These are phyloP conservation scores for Akebia trifoliata DNA, from an alignment of 164 flowering plant species.

Conservation along the genomic window DNA sequence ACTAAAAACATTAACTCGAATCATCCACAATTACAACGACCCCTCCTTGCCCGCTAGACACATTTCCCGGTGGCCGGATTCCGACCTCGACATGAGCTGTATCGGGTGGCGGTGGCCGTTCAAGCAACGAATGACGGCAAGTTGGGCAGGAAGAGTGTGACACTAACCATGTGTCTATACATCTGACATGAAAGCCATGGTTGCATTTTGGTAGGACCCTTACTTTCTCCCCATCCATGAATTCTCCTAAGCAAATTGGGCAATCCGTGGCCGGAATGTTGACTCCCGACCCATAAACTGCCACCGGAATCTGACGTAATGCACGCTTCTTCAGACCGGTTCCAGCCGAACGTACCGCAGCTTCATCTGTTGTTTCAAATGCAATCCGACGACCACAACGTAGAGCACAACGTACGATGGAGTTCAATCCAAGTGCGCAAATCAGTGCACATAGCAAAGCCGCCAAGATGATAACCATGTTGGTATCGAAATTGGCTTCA, in stretches of 20 bases:
- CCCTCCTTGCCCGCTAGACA: slow-evolving; percentile 1
- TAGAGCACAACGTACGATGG: slow-evolving; percentile 51
- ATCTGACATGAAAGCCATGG: slow-evolving; percentile 64
- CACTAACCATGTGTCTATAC: slow-evolving; percentile 68
- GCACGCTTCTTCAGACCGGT: slow-evolving; percentile 56
- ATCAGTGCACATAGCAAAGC: slow-evolving; percentile 62
- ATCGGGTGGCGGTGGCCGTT: slow-evolving; percentile 10
- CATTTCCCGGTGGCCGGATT: slow-evolving; percentile 9
- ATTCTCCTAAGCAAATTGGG: slow-evolving; percentile 71
- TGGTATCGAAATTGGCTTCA: slow-evolving; percentile 58
- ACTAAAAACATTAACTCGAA: slow-evolving; percentile 10
- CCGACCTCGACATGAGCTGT: slow-evolving; percentile 5
- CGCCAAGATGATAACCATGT: slow-evolving; percentile 74
- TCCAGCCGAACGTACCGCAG: slow-evolving; percentile 25
- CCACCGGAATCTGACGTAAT: slow-evolving; percentile 52
- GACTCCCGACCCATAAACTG: slow-evolving; percentile 40
- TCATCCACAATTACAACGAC: slow-evolving; percentile 17
- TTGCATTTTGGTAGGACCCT: slow-evolving; percentile 63
- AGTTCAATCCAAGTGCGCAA: slow-evolving; percentile 63
- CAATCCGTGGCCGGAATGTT: slow-evolving; percentile 48
- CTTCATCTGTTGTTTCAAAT: slow-evolving; percentile 28
- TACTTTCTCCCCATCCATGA: slow-evolving; percentile 57
- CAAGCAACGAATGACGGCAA: slow-evolving; percentile 53
- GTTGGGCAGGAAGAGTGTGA: slow-evolving; percentile 75
- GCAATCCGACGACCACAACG: slow-evolving; percentile 39